Evolutionary conservation across 306 rosid species (phyloP), one percentile per base, ranked within the genome.

Genomic region (Psophocarpus tetragonolobus): DNA sequence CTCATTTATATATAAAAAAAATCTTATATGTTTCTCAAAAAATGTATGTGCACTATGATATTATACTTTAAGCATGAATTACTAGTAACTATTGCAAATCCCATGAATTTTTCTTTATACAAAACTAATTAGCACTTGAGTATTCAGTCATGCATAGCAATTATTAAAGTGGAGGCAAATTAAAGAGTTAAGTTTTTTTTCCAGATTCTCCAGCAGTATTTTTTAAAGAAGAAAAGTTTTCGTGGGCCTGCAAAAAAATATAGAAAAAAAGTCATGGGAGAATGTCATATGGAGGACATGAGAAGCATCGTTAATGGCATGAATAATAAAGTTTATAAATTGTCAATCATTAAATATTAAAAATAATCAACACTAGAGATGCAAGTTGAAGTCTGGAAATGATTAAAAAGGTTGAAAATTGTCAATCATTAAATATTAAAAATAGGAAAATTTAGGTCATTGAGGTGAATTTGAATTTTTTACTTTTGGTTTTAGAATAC

Each of bases 121-220:
- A 81, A 6, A 57, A 62, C 81, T n/a, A n/a, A 32, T 74, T 76
- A 84, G n/a, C 66, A 86, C 45, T 78, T 83, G 42, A 90, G 96
- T 81, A 92, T 87, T 89, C 97, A 83, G 83, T 91, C 98, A 58
- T 92, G 97, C 85, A 95, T 77, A 87, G 92, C 97, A 8, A 96
- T 92, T 45, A 92, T 91, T 72, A 94, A 84, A 68, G 83, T 84
- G 86, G 93, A 88, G 20, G 98, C 98, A n/a, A n/a, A n/a, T n/a
- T 68, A 95, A 81, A 21, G 93, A 85, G 87, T 87, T 84, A 41
- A 95, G 96, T 80, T 88, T 95, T 90, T 90, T 95, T 95, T 70
- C 97, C 93, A 2, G 98, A 91, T 86, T 92, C 98, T 53, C 97
- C 98, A 0, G 93, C 98, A 26, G 92, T 91, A 77, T 90, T 92